Percentiles rank a stretch among this genome's conserved stretches.
These are phyloP conservation scores for Kockiozyma suomiensis DNA, from an alignment of 805 yeast species.

Conservation along the genomic window DNA sequence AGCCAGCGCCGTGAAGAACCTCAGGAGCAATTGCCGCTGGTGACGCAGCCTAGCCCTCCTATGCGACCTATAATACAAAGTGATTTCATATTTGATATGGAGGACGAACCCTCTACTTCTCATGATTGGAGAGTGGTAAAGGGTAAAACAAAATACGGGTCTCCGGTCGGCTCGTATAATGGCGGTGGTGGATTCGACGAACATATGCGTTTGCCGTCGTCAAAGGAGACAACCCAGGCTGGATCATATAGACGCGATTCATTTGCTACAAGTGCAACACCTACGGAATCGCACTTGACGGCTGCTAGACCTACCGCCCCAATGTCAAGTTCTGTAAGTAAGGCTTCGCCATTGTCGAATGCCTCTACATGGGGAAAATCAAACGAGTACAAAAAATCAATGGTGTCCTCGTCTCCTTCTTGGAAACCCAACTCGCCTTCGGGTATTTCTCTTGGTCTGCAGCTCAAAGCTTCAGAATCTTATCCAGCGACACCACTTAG, in stretches of 20 bases:
- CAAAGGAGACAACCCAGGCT: neutral
- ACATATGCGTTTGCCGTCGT: slow-evolving; percentile 11
- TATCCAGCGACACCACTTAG: neutral
- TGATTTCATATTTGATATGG: slow-evolving; percentile 35
- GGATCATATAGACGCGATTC: slow-evolving; percentile 2
- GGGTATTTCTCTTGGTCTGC: slow-evolving; percentile 25
- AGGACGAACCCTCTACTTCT: slow-evolving; percentile 24
- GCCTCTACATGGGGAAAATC: neutral
- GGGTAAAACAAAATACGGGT: slow-evolving; percentile 15
- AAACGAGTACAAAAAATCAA: neutral
- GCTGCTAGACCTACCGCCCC: neutral
- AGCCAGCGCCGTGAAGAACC: slow-evolving; percentile 19
- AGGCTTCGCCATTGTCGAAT: neutral
- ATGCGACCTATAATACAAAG: slow-evolving; percentile 6
- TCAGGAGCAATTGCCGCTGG: neutral
- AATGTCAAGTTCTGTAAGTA: neutral
- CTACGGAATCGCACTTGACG: slow-evolving; percentile 2
- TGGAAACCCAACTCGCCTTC: slow-evolving; percentile 14
- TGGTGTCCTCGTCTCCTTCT: neutral
- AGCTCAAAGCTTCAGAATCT: slow-evolving; percentile 4
- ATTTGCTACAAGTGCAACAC: slow-evolving; percentile 5
- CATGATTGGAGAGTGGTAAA: slow-evolving; percentile 22
- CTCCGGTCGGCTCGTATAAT: slow-evolving; percentile 3
- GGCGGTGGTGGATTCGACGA: slow-evolving; percentile 18
- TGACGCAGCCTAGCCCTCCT: slow-evolving; percentile 13